phyloP scores from a whole-genome alignment of 2,329 filamentous ascomycete species.

The Botrytis sinoallii region DNA sequence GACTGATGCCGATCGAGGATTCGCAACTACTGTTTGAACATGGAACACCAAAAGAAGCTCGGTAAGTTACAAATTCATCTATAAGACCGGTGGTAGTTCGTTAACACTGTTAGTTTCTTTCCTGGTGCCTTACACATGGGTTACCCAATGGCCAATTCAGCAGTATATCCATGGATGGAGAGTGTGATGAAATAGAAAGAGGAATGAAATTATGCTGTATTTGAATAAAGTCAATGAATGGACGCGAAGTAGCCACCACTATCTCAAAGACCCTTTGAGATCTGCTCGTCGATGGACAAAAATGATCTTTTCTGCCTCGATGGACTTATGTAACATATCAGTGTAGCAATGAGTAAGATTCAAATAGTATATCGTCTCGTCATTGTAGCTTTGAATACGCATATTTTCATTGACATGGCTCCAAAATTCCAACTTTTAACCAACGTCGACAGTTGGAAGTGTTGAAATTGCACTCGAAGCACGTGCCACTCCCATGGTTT shows the following conservation, averaged over 20 bases:
- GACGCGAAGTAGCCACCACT: background rate
- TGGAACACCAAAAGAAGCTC: constrained; percentile 61
- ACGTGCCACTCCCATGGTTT: background rate
- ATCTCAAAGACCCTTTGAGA: background rate
- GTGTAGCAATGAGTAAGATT: background rate
- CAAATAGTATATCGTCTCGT: background rate
- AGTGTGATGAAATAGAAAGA: constrained; percentile 39
- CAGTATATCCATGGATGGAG: constrained; percentile 62
- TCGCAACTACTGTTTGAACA: constrained; percentile 62
- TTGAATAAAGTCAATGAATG: background rate
- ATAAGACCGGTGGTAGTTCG: background rate
- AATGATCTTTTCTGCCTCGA: background rate
- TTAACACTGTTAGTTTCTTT: constrained; percentile 46
- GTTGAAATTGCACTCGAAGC: background rate
- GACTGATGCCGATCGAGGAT: constrained; percentile 67
- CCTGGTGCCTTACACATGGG: constrained; percentile 63
- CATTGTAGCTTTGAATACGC: background rate
- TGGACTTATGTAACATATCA: background rate
- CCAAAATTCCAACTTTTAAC: background rate
- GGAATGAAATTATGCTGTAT: background rate
- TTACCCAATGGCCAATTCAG: constrained; percentile 57
- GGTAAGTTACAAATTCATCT: constrained; percentile 39
- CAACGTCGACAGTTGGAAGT: background rate
- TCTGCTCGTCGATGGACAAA: background rate
- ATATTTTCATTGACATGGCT: too few species aligned